Evolutionary conservation across 768 basidiomycete genomes (phyloP).

Genomic region (Porphyrellus cyaneotinctus): DNA sequence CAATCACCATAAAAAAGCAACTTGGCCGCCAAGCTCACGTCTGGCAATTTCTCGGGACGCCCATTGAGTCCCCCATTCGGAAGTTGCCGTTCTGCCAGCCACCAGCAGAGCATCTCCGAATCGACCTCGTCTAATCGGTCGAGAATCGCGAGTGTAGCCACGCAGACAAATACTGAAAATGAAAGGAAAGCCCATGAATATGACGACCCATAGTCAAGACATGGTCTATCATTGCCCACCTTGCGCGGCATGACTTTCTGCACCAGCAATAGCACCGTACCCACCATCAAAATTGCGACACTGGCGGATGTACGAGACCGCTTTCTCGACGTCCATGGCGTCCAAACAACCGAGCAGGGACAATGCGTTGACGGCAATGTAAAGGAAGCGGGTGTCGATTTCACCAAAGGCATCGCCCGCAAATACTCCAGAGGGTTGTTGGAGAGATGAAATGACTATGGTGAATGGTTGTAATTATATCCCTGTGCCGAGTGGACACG

Average conservation of each 20-base stretch:
- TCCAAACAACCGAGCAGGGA: slow-evolving; percentile 76
- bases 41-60: slow-evolving; percentile 95
- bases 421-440: slow-evolving; percentile 84
- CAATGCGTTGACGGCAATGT: slow-evolving; percentile 79
- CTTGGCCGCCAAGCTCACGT: slow-evolving; percentile 52
- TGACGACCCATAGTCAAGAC: too few species aligned
- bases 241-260: slow-evolving; percentile 91
- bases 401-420: slow-evolving; percentile 92
- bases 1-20: background rate
- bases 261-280: slow-evolving; percentile 79
- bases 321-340: slow-evolving; percentile 61
- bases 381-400: slow-evolving; percentile 85
- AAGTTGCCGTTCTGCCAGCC: slow-evolving; percentile 91
- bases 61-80: slow-evolving; percentile 94
- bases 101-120: slow-evolving; percentile 78
- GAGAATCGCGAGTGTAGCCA: slow-evolving; percentile 82
- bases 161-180: slow-evolving; percentile 78
- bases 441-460: slow-evolving; percentile 78
- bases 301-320: slow-evolving; percentile 64
- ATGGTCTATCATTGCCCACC: slow-evolving; percentile 43
- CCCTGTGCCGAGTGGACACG: background rate
- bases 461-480: background rate
- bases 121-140: slow-evolving; percentile 80
- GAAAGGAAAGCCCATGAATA: background rate
- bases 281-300: slow-evolving; percentile 97